Evolutionary conservation across 306 rosid species (phyloP), one percentile per base, ranked within the genome.

Genomic region (Urtica urens): DNA sequence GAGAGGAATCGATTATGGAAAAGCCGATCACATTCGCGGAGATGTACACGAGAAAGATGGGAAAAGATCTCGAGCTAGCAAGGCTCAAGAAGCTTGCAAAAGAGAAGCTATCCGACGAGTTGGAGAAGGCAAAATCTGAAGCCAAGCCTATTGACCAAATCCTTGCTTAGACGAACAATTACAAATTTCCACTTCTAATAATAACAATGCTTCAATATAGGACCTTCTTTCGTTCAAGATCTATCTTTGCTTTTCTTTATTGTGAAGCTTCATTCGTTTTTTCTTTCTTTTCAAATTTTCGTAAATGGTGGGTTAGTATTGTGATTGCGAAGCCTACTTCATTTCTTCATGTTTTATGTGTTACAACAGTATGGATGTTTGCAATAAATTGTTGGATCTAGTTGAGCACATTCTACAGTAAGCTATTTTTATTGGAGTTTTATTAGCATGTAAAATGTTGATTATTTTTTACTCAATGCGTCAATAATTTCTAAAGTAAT

Each of bases 41-140:
- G 63, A 80, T 84, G 94, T 84, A 84, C 52, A 66, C 58, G 60
- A 75, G 66, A 64, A 84, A 84, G 51, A 84, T 84, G 92, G 66
- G 74, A 60, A 77, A 52, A 42, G 92, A 84, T 23, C 33, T 84
- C 69, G 94, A 84, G 51, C 48, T 70, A 5, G 86, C 81, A 4
- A 63, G 64, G 73, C 68, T 77, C 7, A 84, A 84, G 66, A 84
- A 84, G 56, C 34, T 59, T 7, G 80, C 83, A 18, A 83, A 77
- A 13, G 84, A 76, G 43, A 43, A 78, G 47, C 54, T 62, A 26
- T 6, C 14, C 29, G 46, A 69, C 38, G 58, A 66, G n/a, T 7
- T 19, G 25, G 65, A 66, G 12, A 50, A 49, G 16, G 42, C 49
- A 13, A 62, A 69, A 28, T 33, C 22, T 1, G 69, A 69, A 25